A percentile compares a stretch with the other conserved stretches of the same genome.
Evolutionary conservation across 2,329 filamentous ascomycete species (phyloP).

Genomic region (Fusarium metavorans): DNA sequence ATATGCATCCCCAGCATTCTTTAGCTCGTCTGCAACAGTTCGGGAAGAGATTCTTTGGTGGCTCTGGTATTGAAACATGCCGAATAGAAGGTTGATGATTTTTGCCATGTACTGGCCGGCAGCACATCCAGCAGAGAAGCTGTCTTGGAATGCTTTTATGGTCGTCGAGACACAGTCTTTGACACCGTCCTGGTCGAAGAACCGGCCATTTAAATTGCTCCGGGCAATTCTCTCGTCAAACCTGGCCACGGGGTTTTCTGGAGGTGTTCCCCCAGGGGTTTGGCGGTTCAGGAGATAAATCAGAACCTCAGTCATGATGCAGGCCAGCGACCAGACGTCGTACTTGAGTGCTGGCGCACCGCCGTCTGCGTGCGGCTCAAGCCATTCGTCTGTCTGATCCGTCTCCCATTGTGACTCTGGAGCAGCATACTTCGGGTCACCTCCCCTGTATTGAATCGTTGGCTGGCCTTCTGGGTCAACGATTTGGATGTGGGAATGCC

Average conservation of each 20-base stretch:
- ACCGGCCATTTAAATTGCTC: neutral
- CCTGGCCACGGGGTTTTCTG: neutral
- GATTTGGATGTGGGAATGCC: neutral
- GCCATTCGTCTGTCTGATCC: neutral
- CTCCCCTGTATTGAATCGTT: neutral
- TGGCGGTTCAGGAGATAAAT: neutral
- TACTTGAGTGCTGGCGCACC: neutral
- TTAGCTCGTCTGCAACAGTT: too few relatives aligned
- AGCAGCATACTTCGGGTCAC: neutral
- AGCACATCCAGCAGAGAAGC: too few relatives aligned
- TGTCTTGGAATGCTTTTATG: too few relatives aligned
- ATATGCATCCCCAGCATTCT: too few relatives aligned
- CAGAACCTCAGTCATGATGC: neutral
- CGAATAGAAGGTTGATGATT: too few relatives aligned
- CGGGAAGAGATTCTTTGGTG: too few relatives aligned
- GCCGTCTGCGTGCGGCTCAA: too few relatives aligned
- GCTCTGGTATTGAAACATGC: too few relatives aligned
- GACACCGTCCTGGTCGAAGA: neutral
- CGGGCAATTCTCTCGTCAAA: neutral
- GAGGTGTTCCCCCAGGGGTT: neutral
- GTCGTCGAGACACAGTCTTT: neutral
- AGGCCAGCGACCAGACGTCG: neutral
- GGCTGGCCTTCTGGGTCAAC: neutral
- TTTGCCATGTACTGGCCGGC: too few relatives aligned
- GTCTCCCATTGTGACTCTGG: neutral